A percentile compares a stretch with the other conserved stretches of the same genome.
Conservation (phyloP, 192 early-diverging fungal species). For the Pilaira anomala region DNA sequence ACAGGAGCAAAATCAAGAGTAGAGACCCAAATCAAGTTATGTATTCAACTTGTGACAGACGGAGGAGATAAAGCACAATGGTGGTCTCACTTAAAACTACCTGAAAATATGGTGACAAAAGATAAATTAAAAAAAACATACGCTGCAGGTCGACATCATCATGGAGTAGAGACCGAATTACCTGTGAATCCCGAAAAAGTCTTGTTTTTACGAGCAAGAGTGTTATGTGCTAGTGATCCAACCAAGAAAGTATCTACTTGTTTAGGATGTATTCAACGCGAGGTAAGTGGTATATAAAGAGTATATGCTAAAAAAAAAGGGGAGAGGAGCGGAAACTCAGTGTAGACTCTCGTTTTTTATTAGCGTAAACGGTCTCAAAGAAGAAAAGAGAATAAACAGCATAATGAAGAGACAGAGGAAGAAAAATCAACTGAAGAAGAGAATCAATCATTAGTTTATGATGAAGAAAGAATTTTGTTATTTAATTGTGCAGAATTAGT, state of each 20-base stretch:
- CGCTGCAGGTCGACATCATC: not conserved
- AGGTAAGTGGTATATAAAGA: conserved; percentile 41
- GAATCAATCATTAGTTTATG: conserved; percentile 60
- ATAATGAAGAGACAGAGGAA: conserved; percentile 19
- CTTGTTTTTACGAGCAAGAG: conserved; percentile 72
- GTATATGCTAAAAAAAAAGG: not conserved
- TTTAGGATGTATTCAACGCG: conserved; percentile 79
- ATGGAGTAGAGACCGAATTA: conserved; percentile 13
- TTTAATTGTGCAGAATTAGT: conserved; percentile 87
- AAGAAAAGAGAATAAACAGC: conserved; percentile 48
- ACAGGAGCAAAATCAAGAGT: conserved; percentile 80
- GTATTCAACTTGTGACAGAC: conserved; percentile 75
- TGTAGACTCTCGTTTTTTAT: not conserved
- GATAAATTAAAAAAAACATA: conserved; percentile 58
- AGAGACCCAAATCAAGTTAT: conserved; percentile 93
- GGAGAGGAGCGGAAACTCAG: not conserved
- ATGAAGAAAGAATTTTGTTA: conserved; percentile 80
- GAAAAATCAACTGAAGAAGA: not conserved
- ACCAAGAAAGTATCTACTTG: conserved; percentile 77
- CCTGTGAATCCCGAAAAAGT: conserved; percentile 30
- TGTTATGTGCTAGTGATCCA: conserved; percentile 83
- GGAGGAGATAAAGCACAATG: conserved; percentile 67
- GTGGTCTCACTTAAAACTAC: conserved; percentile 85
- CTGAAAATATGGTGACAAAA: conserved; percentile 80
- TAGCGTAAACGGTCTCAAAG: conserved; percentile 64